Percentiles rank a stretch among this genome's conserved stretches.
Conservation (phyloP, 257 asterid species). For the Haberlea rhodopensis region DNA sequence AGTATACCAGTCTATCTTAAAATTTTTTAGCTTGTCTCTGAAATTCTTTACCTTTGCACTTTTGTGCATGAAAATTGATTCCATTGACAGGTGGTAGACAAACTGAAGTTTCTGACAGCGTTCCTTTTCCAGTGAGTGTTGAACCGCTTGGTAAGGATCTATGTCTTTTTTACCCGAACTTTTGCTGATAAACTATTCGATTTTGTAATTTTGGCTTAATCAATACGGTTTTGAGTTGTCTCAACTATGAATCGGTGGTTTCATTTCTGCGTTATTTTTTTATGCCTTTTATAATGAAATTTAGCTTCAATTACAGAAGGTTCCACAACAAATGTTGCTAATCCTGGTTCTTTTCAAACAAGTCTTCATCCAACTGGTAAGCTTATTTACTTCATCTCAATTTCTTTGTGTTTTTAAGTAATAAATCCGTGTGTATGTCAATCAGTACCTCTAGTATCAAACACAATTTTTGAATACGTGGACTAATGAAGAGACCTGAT, state of each 20-base stretch:
- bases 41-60: constrained; percentile 1
- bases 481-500: not conserved
- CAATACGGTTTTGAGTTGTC: not conserved
- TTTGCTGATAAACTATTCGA: not conserved
- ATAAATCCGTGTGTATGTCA: not conserved
- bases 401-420: not conserved
- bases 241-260: constrained; percentile 2
- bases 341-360: constrained; percentile 24
- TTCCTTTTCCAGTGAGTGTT: constrained; percentile 21
- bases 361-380: constrained; percentile 39
- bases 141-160: constrained; percentile 33
- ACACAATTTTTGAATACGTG: not conserved
- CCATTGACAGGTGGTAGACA: constrained; percentile 24
- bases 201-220: not conserved
- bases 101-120: constrained; percentile 22
- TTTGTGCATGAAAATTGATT: constrained; percentile 29
- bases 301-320: constrained; percentile 22
- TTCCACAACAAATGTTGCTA: constrained; percentile 27
- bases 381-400: constrained; percentile 17
- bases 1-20: not conserved
- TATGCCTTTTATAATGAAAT: constrained; percentile 28
- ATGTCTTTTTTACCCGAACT: constrained; percentile 2
- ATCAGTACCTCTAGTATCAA: constrained; percentile 6
- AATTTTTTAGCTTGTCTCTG: not conserved
- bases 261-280: not conserved